Base-by-base conservation (phyloP, 225 moss, liverwort and hornwort species). In the Anthoceros angustus region DNA sequence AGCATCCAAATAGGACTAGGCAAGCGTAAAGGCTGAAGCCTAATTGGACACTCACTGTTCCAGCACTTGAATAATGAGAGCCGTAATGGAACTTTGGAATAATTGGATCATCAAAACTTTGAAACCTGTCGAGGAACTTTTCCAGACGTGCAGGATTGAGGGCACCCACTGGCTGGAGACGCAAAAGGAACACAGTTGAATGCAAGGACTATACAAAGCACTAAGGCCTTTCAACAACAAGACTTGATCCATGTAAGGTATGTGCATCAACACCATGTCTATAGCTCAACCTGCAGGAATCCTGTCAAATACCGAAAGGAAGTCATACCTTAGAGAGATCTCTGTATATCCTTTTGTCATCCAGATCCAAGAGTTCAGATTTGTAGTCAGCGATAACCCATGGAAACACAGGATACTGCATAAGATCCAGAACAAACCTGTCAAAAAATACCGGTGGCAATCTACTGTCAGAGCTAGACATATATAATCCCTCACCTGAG, bases 11-110 rank as follows among this genome's bases (percentile, higher is more conserved):
- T 24, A 7, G 23, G 38, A 0, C 0, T 2, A 24, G 9, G 14
- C 4, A 8, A 20, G 10, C 42, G 14, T 21, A 39, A 21, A 39
- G 20, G 40, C 9, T 65, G 9, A 2, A 10, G 18, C 41, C 20
- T 14, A 23, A 64, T 39, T n/a, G 40, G 62, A 49, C 64, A 86
- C 98, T 64, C 42, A 98, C 98, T 80, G 73, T 89, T 65, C 84
- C 81, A 78, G 87, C 84, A 77, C 87, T 98, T 60, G 83, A 83
- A 66, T 98, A 98, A 77, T 98, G 98, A 61, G 87, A 87, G 45
- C 86, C 84, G 65, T 89, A 98, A 77, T 92, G 86, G 67, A 89
- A 98, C 77, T 89, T 98, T 26, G 98, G 92, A 70, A 98, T 89
- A 42, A 86, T 67, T 39, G 87, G 71, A 75, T 92, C 92, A 64